These are phyloP conservation scores for Scleroderma citrinum DNA, from an alignment of 768 basidiomycete species.

Conservation along the genomic window DNA sequence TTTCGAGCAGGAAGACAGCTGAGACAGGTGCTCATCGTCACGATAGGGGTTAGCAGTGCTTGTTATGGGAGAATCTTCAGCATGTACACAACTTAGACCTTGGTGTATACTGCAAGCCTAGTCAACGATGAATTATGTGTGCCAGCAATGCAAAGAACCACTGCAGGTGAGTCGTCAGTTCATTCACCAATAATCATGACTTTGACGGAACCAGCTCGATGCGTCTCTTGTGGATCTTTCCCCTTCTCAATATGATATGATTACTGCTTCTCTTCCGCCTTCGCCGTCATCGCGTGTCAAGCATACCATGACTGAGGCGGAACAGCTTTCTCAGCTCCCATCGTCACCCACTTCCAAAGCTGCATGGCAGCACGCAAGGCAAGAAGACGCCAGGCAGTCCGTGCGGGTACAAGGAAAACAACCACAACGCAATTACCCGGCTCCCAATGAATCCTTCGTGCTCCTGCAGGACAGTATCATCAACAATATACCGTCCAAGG, in stretches of 20 bases:
- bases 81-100: no score
- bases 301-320: constrained; percentile 32
- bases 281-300: constrained; percentile 38
- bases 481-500: constrained; percentile 56
- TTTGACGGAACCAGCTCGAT: constrained; percentile 52
- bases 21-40: no score
- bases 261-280: constrained; percentile 63
- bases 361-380: constrained; percentile 57
- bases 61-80: no score
- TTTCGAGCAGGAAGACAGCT: no score
- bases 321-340: constrained; percentile 43
- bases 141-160: constrained; percentile 90
- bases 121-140: constrained; percentile 53
- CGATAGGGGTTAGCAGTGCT: no score
- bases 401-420: constrained; percentile 57
- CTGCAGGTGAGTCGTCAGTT: constrained; percentile 51
- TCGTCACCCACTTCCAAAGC: constrained; percentile 48
- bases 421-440: constrained; percentile 43
- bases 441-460: constrained; percentile 87
- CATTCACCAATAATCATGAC: constrained; percentile 6
- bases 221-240: constrained; percentile 85
- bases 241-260: constrained; percentile 83
- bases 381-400: constrained; percentile 36
- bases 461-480: constrained; percentile 81
- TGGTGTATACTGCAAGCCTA: no score